Evolutionary conservation across 148 eudicot genomes (phyloP), one percentile per base, ranked within the genome.

Genomic region (Nepenthes mirabilis): DNA sequence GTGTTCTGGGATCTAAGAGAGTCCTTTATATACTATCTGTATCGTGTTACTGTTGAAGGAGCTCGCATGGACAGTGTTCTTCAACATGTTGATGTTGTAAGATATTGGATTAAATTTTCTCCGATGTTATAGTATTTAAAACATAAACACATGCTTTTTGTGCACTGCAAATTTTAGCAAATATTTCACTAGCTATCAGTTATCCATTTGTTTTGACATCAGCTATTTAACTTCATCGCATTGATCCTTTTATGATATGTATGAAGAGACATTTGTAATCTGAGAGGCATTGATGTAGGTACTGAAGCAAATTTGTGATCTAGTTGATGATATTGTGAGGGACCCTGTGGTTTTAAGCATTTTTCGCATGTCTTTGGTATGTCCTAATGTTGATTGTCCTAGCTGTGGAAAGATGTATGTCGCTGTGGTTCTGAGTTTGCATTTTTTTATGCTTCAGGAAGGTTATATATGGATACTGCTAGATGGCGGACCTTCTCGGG

Each of bases 401-500:
- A 14, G 23, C 57, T 66, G 9, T 58, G 14, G 1, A 33, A 43
- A 60, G n/a, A 47, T 58, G 47, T 37, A 9, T 13, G 7, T 58
- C 45, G 53, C 8, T 49, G 50, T 40, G 61, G 37, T 45, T 64
- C 72, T 78, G 47, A 73, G 67, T 62, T 61, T 36, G 47, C 50
- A 36, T 12, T 2, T 52, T 45, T 57, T 10, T 32, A 50, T 62
- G 68, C 40, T 69, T 68, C 76, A 91, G 97, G 97, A 91, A 70
- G 97, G 90, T 61, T 91, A 74, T 78, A 82, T 85, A 37, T 83
- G 97, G 95, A 84, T 91, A 33, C 67, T 91, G 75, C 80, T 91
- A 36, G 95, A 91, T 72, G 97, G 97, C 64, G 97, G 97, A 45
- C 97, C 97, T 66, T 81, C 93, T 37, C 84, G 95, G 59, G 97